A percentile compares a stretch with the other conserved stretches of the same genome.
phyloP scores from a whole-genome alignment of 768 basidiomycete genomes.

The Exsudoporus frostii region DNA sequence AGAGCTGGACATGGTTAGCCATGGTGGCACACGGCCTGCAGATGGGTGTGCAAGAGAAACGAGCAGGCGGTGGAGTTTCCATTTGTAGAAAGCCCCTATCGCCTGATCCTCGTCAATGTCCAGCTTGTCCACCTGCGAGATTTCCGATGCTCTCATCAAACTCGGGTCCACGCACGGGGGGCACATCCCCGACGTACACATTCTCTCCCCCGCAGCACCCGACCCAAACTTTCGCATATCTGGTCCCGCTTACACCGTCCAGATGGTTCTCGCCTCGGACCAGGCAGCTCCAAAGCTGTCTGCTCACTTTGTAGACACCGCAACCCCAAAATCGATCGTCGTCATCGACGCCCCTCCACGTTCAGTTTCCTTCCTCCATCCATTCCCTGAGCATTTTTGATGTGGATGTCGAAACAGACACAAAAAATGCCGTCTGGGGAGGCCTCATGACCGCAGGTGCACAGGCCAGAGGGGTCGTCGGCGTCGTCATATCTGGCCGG shows the following conservation, averaged over 20 bases:
- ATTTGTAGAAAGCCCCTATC: conserved; percentile 8
- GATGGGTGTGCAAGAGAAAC: not conserved
- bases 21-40: conserved; percentile 7
- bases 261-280: conserved; percentile 66
- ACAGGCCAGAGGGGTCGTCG: conserved; percentile 61
- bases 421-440: conserved; percentile 87
- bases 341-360: conserved; percentile 74
- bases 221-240: conserved; percentile 47
- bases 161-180: conserved; percentile 71
- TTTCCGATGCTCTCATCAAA: conserved; percentile 87
- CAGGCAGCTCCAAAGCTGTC: conserved; percentile 58
- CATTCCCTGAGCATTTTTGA: not conserved
- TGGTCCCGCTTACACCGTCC: conserved; percentile 84
- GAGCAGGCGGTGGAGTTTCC: not conserved
- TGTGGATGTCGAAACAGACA: conserved; percentile 39
- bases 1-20: conserved; percentile 7
- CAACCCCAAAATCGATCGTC: conserved; percentile 59
- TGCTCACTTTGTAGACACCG: conserved; percentile 81
- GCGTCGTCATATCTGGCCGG: conserved; percentile 80
- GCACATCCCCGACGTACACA: conserved; percentile 71
- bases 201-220: conserved; percentile 34
- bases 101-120: not conserved
- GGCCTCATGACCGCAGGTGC: conserved; percentile 90
- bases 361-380: conserved; percentile 35
- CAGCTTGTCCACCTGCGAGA: conserved; percentile 66